Conservation (phyloP, 352 stramenopile species). For the Elongisporangium senticosum region DNA sequence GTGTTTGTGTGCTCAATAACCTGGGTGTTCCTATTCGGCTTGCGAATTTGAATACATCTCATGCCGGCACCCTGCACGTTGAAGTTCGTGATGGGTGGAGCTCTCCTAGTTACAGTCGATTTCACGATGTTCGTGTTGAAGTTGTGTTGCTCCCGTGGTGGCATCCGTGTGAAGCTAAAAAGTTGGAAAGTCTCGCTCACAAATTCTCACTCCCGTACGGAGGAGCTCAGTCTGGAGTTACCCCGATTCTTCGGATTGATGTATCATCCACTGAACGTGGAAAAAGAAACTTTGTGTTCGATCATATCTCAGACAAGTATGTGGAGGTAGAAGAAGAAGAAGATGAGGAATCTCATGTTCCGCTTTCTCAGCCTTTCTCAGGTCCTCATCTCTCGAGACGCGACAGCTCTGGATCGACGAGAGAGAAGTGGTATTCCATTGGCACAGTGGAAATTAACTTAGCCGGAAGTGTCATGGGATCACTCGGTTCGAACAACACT, state of each 20-base stretch:
- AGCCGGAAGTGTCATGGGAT: conserved; percentile 81
- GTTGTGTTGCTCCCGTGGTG: conserved; percentile 85
- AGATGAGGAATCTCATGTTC: conserved; percentile 27
- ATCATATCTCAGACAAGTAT: conserved; percentile 81
- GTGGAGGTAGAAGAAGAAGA: conserved; percentile 78
- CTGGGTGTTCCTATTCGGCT: conserved; percentile 83
- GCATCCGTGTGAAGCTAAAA: conserved; percentile 66
- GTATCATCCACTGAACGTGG: conserved; percentile 61
- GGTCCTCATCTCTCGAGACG: conserved; percentile 13
- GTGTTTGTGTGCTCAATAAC: conserved; percentile 87
- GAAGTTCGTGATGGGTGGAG: conserved; percentile 84
- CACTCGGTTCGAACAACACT: conserved; percentile 39
- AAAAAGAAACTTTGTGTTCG: conserved; percentile 82
- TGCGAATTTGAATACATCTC: conserved; percentile 84
- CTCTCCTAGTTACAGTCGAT: conserved; percentile 73
- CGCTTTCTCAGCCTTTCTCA: neutral
- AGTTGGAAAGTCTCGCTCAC: conserved; percentile 69
- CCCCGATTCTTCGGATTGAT: conserved; percentile 77
- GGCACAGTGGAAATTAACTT: conserved; percentile 82
- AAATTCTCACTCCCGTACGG: conserved; percentile 81
- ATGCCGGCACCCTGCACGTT: conserved; percentile 70
- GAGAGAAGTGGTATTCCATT: conserved; percentile 69
- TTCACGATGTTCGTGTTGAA: conserved; percentile 81
- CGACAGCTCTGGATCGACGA: conserved; percentile 47
- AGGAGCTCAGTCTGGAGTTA: conserved; percentile 81